Evolutionary conservation across 2,329 filamentous ascomycete species (phyloP), one percentile per base, ranked within the genome.

Genomic region (Amauroascus verrucosus): DNA sequence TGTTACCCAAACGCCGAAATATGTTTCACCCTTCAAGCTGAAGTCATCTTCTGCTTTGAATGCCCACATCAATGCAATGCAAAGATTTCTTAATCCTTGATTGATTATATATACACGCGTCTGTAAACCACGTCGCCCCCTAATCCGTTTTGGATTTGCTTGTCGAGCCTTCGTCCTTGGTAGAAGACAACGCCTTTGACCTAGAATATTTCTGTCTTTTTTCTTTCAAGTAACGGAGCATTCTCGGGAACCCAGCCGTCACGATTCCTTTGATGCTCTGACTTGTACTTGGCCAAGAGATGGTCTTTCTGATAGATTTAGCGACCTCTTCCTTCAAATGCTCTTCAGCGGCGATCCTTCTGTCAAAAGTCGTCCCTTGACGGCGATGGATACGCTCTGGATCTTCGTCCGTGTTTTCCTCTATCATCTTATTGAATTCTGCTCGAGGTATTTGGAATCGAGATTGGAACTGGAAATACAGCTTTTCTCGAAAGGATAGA

Each of bases 391-490:
- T 83, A 13, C 82, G 76, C 16, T 76, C 75, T 1, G 74, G 74
- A 41, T 82, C 78, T 53, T 85, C 80, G 53, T 93, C 85, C 53
- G 78, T 79, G 40, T 78, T 81, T n/a, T 82, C 79, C 55, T 87
- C 79, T 69, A 96, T 84, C 82, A 97, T 90, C 63, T 81, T 78
- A 63, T 86, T 76, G 67, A 95, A 98, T 53, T 95, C 88, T 3
- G 80, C 78, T 14, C 83, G 82, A 0, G 91, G 88, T 41, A 98
- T 93, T 53, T 80, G 79, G 63, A 90, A 94, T 64, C 95, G 91
- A 66, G 85, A 83, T 68, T 95, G 90, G 68, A 96, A 98, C 63
- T 90, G 83, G 69, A 95, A 95, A 72, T 98, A 98, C 0, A 98
- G 75, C 55, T 88, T 90, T 51, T 86, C 81, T 35, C 93, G 82